Evolutionary conservation across 306 rosid species (phyloP).

Genomic region (Inga leiocalycina): DNA sequence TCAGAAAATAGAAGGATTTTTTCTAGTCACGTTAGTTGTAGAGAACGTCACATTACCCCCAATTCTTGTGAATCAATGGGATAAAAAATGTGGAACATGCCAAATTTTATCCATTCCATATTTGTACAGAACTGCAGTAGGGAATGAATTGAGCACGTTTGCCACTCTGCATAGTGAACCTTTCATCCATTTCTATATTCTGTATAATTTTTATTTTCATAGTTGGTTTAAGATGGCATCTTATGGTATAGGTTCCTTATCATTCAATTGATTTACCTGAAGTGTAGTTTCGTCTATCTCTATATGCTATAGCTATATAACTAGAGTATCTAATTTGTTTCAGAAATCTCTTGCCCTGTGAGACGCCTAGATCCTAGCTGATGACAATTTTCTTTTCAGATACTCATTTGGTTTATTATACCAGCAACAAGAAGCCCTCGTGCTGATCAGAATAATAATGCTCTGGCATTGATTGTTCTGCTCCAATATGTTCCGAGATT

Average conservation of each 20-base stretch:
- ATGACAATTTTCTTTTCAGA: conserved; percentile 57
- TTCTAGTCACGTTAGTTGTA: conserved; percentile 10
- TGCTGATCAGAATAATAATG: conserved; percentile 83
- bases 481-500: conserved; percentile 93
- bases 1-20: background rate
- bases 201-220: background rate
- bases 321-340: conserved; percentile 19
- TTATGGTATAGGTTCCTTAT: conserved; percentile 7
- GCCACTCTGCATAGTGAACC: background rate
- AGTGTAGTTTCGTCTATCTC: conserved; percentile 17
- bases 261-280: conserved; percentile 18
- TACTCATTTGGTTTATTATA: conserved; percentile 92
- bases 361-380: conserved; percentile 29
- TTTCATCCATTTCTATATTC: background rate
- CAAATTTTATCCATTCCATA: background rate
- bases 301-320: conserved; percentile 6
- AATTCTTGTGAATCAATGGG: conserved; percentile 9
- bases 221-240: background rate
- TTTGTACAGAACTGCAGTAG: background rate
- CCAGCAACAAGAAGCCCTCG: conserved; percentile 76
- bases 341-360: conserved; percentile 14
- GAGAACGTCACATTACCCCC: conserved; percentile 13
- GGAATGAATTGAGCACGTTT: conserved; percentile 13
- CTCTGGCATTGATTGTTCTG: conserved; percentile 94
- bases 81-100: background rate